Conservation (phyloP, 1,284 basidiomycete genomes). For the Stygiomarasmius scandens region DNA sequence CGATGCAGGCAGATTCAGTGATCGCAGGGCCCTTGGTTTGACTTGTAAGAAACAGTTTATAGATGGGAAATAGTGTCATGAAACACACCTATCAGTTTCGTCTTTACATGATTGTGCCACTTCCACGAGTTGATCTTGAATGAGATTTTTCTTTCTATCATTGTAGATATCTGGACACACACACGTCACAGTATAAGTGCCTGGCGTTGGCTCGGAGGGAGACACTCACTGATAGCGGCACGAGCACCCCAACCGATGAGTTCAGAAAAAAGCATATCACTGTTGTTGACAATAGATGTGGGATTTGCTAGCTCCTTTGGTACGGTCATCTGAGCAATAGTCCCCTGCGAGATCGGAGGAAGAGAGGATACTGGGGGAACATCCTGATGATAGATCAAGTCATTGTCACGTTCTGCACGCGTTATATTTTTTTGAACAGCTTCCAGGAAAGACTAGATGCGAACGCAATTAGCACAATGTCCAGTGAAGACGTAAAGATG, state of each 20-base stretch:
- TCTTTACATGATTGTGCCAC: slow-evolving; percentile 71
- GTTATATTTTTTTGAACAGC: slow-evolving; percentile 70
- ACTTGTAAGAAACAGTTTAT: slow-evolving; percentile 8
- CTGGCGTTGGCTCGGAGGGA: neutral
- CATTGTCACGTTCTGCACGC: slow-evolving; percentile 90
- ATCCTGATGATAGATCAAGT: slow-evolving; percentile 93
- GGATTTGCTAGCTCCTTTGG: slow-evolving; percentile 70
- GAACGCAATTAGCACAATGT: slow-evolving; percentile 5
- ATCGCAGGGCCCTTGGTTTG: slow-evolving; percentile 61
- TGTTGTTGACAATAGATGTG: slow-evolving; percentile 46
- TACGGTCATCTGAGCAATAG: slow-evolving; percentile 69
- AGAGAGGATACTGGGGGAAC: slow-evolving; percentile 78
- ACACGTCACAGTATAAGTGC: neutral
- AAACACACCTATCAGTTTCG: slow-evolving; percentile 60
- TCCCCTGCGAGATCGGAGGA: slow-evolving; percentile 64
- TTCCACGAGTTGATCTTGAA: slow-evolving; percentile 71
- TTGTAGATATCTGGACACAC: slow-evolving; percentile 76
- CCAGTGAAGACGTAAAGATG: neutral
- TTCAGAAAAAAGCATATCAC: slow-evolving; percentile 72
- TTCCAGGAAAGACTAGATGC: slow-evolving; percentile 59
- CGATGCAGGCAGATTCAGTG: slow-evolving; percentile 81
- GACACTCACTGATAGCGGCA: slow-evolving; percentile 80
- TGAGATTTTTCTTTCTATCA: slow-evolving; percentile 75
- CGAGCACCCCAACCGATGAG: slow-evolving; percentile 89
- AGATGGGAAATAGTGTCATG: neutral